A percentile compares a stretch with the other conserved stretches of the same genome.
phyloP scores from a whole-genome alignment of 257 asterid genomes.

The Coffea eugenioides region DNA sequence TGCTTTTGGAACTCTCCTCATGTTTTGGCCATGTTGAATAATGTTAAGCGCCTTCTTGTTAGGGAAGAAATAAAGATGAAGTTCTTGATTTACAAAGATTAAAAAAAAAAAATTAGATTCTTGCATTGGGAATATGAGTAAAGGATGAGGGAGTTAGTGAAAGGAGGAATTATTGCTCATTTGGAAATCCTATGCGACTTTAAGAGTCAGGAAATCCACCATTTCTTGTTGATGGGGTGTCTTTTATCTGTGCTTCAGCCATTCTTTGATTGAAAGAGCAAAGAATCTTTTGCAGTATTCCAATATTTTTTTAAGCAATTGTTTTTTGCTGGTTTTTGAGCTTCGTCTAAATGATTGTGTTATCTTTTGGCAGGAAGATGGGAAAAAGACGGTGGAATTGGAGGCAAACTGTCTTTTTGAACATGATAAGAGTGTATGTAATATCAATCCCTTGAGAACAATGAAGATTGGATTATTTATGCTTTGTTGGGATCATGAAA shows the following conservation, averaged over 20 bases:
- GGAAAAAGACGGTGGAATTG: conserved; percentile 59
- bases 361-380: conserved; percentile 68
- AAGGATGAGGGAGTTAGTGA: background rate
- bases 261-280: background rate
- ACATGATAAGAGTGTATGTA: conserved; percentile 69
- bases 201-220: background rate
- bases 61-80: background rate
- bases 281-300: background rate
- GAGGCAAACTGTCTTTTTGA: conserved; percentile 56
- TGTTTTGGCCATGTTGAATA: background rate
- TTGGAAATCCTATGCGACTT: background rate
- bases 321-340: background rate
- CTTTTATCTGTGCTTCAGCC: background rate
- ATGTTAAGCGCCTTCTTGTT: background rate
- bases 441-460: conserved; percentile 19
- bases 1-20: background rate
- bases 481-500: conserved; percentile 14
- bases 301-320: background rate
- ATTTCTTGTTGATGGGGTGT: background rate
- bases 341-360: conserved; percentile 2
- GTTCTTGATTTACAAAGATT: background rate
- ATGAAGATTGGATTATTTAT: background rate
- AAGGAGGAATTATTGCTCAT: background rate
- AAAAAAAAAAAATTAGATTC: background rate
- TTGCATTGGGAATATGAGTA: background rate